Evolutionary conservation across 306 rosid genomes (phyloP).

Genomic region (Cicer bijugum): DNA sequence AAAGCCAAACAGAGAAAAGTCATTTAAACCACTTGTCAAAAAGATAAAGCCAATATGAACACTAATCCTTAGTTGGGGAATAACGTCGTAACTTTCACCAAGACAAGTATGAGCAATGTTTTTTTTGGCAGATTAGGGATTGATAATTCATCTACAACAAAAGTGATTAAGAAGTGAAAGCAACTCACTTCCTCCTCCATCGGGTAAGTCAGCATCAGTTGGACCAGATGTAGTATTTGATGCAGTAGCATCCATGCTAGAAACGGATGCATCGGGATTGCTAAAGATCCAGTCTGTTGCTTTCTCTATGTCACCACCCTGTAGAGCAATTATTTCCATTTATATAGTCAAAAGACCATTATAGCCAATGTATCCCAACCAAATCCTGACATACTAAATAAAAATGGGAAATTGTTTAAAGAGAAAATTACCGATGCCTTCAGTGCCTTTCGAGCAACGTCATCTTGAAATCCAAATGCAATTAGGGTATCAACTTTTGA

Average conservation of each 20-base stretch:
- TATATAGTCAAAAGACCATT: slow-evolving; percentile 6
- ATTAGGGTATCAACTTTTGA: slow-evolving; percentile 77
- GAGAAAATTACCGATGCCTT: slow-evolving; percentile 72
- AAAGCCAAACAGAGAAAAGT: slow-evolving; percentile 13
- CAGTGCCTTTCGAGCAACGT: slow-evolving; percentile 75
- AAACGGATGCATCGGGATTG: slow-evolving; percentile 75
- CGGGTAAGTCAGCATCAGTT: slow-evolving; percentile 61
- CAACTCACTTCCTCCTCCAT: slow-evolving; percentile 96
- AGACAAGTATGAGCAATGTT: neutral
- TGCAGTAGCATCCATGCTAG: slow-evolving; percentile 70
- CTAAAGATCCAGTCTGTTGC: slow-evolving; percentile 98
- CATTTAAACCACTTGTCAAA: slow-evolving; percentile 1
- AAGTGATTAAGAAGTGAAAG: slow-evolving; percentile 26
- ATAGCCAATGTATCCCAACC: neutral
- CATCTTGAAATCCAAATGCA: slow-evolving; percentile 94
- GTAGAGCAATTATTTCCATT: slow-evolving; percentile 36
- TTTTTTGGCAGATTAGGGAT: neutral
- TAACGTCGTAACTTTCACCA: neutral
- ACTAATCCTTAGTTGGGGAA: neutral
- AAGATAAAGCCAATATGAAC: neutral
- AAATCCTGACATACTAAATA: neutral
- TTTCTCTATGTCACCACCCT: slow-evolving; percentile 95
- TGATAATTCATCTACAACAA: neutral
- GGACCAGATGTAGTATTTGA: slow-evolving; percentile 52
- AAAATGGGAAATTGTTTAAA: neutral